phyloP scores from a whole-genome alignment of 225 moss, liverwort and hornwort genomes.

The Polytrichum formosum region DNA sequence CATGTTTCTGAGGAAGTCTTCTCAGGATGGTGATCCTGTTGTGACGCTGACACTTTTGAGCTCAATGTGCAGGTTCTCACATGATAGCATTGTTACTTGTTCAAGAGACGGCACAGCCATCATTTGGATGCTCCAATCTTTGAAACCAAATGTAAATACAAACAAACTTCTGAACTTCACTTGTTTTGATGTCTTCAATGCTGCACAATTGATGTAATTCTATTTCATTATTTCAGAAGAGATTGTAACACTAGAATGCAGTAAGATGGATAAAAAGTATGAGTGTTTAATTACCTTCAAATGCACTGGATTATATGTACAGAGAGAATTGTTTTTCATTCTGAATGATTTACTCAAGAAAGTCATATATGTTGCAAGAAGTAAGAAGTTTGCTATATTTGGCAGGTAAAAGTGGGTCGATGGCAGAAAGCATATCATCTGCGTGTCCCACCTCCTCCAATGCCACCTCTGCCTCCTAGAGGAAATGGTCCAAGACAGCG shows the following conservation, averaged over 20 bases:
- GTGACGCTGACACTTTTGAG: too few species aligned
- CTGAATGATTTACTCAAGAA: neutral
- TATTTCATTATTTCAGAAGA: too few species aligned
- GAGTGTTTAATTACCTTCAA: too few species aligned
- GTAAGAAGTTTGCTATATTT: too few species aligned
- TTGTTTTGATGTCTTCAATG: neutral
- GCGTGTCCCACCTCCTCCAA: constrained; percentile 86
- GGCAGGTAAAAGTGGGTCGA: constrained; percentile 83
- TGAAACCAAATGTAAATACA: constrained; percentile 76
- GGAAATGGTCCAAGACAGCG: constrained; percentile 84
- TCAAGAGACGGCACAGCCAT: constrained; percentile 97
- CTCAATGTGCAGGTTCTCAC: constrained; percentile 49
- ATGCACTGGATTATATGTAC: too few species aligned
- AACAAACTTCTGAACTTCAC: neutral
- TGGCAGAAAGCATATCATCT: constrained; percentile 97
- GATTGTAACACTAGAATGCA: too few species aligned
- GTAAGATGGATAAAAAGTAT: too few species aligned
- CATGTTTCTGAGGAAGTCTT: too few species aligned
- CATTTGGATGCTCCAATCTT: constrained; percentile 89
- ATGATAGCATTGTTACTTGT: constrained; percentile 98
- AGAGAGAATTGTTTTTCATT: too few species aligned
- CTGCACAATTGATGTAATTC: too few species aligned
- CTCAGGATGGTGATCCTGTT: too few species aligned
- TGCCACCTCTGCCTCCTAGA: constrained; percentile 80
- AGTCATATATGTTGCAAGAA: too few species aligned